Evolutionary conservation across 2,329 filamentous ascomycete genomes (phyloP).

Genomic region (Pezicula neosporulosa): DNA sequence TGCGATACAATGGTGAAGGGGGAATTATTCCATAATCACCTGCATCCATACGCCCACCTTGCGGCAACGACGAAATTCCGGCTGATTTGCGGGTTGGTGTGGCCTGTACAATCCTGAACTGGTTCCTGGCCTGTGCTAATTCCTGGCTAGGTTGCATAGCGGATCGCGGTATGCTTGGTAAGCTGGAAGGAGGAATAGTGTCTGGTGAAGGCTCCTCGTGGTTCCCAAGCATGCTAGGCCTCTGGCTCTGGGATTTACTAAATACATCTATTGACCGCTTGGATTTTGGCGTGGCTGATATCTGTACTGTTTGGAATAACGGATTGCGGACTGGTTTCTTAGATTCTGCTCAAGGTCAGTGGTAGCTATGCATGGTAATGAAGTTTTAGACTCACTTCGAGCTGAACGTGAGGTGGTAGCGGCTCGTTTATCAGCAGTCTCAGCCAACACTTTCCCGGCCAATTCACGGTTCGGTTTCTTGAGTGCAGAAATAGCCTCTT

Average conservation of each 20-base stretch:
- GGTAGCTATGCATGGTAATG: background rate
- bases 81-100: conserved; percentile 23
- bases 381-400: conserved; percentile 42
- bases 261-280: conserved; percentile 24
- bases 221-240: conserved; percentile 4
- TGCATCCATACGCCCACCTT: background rate
- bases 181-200: conserved; percentile 20
- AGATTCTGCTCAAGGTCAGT: conserved; percentile 41
- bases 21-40: conserved; percentile 4
- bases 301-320: conserved; percentile 28
- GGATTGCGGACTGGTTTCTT: conserved; percentile 45
- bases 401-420: conserved; percentile 38
- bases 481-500: conserved; percentile 69
- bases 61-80: conserved; percentile 1
- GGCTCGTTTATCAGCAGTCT: conserved; percentile 61
- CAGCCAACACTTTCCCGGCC: conserved; percentile 63
- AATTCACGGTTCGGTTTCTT: conserved; percentile 73
- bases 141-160: conserved; percentile 10
- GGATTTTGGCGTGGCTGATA: conserved; percentile 28
- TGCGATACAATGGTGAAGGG: conserved; percentile 18
- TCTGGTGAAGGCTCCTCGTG: conserved; percentile 10
- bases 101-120: conserved; percentile 21
- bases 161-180: conserved; percentile 24
- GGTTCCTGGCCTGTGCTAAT: conserved; percentile 7
- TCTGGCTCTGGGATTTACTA: conserved; percentile 8